Evolutionary conservation across 257 asterid genomes (phyloP), one percentile per base, ranked within the genome.

Genomic region (Dorcoceras hygrometricum): DNA sequence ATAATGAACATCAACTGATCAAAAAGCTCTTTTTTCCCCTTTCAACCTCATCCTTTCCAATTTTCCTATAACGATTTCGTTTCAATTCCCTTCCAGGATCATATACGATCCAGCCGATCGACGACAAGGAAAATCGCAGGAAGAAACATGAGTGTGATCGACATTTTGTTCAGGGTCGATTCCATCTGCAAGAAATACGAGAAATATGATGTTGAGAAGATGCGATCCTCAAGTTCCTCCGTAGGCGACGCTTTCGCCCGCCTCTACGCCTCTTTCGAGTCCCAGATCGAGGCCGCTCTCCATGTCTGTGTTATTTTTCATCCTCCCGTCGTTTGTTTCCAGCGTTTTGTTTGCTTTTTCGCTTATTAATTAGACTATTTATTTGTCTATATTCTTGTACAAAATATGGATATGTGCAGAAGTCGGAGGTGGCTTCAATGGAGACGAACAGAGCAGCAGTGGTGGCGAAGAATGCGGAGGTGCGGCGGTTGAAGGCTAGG

Each of bases 381-480:
- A 28, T 57, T 9, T 27, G 1, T 46, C 43, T 5, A 39, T 46
- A 50, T 32, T 6, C 53, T 7, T 23, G 23, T 8, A 43, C 22
- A 3, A 6, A n/a, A 16, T 26, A 29, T 66, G n/a, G 2, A n/a
- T 50, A 19, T 60, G 23, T 59, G 7, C 58, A 77, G 97, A 93
- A 86, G 80, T 75, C 88, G 68, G 87, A 85, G 75, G 72, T 59
- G 74, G 95, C 92, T 23, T 77, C 84, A 25, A 63, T 62, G 9
- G 96, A 93, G 88, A 81, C 82, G 23, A 90, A 90, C 76, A 84
- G 97, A 79, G 99, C 99, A 2, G 70, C 79, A n/a, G 82, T 73
- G 56, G 99, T 93, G 69, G 97, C 99, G 51, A 61, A 90, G 89
- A 80, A 88, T 43, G 95, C 99, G 3, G 98, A 93, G 84, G 80